phyloP scores from a whole-genome alignment of 73 alveolate species.

The Paramecium sonneborni region DNA sequence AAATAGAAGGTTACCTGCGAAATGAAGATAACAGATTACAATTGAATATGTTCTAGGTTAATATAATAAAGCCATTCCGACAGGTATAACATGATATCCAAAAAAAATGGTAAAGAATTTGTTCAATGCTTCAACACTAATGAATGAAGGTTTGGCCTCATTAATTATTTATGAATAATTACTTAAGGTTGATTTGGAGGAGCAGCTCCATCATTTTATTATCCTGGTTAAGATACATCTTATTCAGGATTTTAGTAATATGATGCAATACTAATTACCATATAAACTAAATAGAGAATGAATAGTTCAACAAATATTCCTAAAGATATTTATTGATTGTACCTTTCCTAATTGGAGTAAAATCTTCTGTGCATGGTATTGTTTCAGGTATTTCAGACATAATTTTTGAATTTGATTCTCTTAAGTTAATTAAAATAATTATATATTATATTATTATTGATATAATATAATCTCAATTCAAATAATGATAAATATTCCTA shows the following conservation, averaged over 20 bases:
- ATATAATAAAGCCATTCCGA: constrained; percentile 29
- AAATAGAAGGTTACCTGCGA: background rate
- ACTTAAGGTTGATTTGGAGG: constrained; percentile 33
- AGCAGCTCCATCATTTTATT: constrained; percentile 34
- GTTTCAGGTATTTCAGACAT: background rate
- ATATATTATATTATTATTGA: background rate
- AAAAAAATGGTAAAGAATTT: constrained; percentile 31
- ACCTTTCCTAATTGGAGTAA: constrained; percentile 36
- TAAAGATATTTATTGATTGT: background rate
- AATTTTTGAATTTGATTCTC: background rate
- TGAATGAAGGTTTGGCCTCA: background rate
- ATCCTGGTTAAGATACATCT: background rate
- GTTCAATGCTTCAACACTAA: background rate
- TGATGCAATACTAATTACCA: background rate
- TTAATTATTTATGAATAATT: background rate
- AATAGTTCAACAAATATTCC: constrained; percentile 49
- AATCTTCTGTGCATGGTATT: background rate
- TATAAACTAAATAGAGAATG: background rate
- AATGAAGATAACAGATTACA: background rate
- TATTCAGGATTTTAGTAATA: constrained; percentile 17
- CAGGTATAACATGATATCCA: constrained; percentile 41
- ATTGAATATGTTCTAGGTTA: constrained; percentile 8
- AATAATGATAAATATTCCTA: constrained; percentile 48
- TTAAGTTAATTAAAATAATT: background rate
- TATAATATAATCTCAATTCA: constrained; percentile 31